Conservation (phyloP, 2,329 filamentous ascomycete genomes). For the Alternaria gansuensis region DNA sequence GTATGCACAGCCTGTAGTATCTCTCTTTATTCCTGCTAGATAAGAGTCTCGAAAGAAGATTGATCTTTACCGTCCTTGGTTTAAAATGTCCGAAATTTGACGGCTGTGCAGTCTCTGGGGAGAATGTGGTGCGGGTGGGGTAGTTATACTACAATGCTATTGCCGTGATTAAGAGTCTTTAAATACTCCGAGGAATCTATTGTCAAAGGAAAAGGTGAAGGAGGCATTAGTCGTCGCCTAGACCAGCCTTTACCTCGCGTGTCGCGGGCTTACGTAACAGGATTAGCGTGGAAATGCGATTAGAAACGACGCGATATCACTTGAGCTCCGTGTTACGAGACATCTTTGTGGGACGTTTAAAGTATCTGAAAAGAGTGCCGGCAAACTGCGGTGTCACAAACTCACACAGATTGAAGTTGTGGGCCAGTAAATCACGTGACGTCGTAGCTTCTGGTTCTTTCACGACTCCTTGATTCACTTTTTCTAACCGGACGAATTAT, state of each 20-base stretch:
- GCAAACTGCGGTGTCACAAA: too few relatives aligned
- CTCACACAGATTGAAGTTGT: too few relatives aligned
- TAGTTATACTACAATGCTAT: not conserved
- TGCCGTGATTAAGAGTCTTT: not conserved
- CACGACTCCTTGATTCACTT: too few relatives aligned
- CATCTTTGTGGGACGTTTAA: too few relatives aligned
- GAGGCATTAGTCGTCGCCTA: not conserved
- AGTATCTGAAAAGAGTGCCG: too few relatives aligned
- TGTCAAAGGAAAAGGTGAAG: not conserved
- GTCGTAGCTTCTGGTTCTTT: too few relatives aligned
- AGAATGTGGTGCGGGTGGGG: not conserved
- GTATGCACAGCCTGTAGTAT: not conserved
- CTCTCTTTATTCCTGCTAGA: not conserved
- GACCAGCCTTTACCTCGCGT: not conserved
- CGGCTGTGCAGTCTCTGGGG: not conserved
- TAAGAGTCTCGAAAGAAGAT: not conserved
- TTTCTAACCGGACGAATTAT: too few relatives aligned
- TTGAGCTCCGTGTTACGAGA: too few relatives aligned
- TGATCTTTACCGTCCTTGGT: not conserved
- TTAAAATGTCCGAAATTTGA: not conserved
- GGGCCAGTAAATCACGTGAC: too few relatives aligned
- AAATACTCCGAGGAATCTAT: not conserved
- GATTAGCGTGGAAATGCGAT: too few relatives aligned
- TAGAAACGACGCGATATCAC: too few relatives aligned
- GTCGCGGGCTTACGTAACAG: too few relatives aligned